These are phyloP conservation scores for Backusella liffmaniae DNA, from an alignment of 192 early-diverging fungal genomes.

Conservation along the genomic window DNA sequence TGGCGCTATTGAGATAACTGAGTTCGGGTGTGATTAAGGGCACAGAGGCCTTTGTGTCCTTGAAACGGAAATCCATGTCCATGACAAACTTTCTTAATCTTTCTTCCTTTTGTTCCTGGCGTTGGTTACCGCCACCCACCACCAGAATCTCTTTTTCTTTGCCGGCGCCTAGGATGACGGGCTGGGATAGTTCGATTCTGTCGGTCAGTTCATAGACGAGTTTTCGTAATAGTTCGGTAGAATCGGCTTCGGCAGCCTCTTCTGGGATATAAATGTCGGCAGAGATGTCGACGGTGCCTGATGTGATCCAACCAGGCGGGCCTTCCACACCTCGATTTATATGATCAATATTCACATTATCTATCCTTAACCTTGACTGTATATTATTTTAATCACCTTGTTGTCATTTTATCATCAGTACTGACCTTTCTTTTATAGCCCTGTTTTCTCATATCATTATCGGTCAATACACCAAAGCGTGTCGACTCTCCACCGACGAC, in stretches of 20 bases:
- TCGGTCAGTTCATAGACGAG: conserved; percentile 73
- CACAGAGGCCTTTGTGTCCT: conserved; percentile 88
- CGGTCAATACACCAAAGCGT: conserved; percentile 33
- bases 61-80: conserved; percentile 82
- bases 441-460: conserved; percentile 35
- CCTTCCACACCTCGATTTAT: conserved; percentile 82
- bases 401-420: not conserved
- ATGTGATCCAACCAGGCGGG: conserved; percentile 93
- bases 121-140: conserved; percentile 34
- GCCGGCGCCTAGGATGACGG: conserved; percentile 46
- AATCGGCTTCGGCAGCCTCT: conserved; percentile 42
- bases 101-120: conserved; percentile 23
- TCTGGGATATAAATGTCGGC: conserved; percentile 66
- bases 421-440: conserved; percentile 44
- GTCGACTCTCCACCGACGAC: conserved; percentile 35
- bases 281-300: conserved; percentile 80
- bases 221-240: conserved; percentile 50
- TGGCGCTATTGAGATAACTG: conserved; percentile 76
- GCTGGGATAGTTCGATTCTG: conserved; percentile 59
- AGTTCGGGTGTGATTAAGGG: conserved; percentile 72
- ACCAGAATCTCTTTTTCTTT: conserved; percentile 46
- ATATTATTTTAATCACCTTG: not conserved
- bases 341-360: conserved; percentile 89
- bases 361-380: conserved; percentile 76
- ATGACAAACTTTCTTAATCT: conserved; percentile 50